These are phyloP conservation scores for Bassia scoparia DNA, from an alignment of 148 eudicot species.

Conservation along the genomic window DNA sequence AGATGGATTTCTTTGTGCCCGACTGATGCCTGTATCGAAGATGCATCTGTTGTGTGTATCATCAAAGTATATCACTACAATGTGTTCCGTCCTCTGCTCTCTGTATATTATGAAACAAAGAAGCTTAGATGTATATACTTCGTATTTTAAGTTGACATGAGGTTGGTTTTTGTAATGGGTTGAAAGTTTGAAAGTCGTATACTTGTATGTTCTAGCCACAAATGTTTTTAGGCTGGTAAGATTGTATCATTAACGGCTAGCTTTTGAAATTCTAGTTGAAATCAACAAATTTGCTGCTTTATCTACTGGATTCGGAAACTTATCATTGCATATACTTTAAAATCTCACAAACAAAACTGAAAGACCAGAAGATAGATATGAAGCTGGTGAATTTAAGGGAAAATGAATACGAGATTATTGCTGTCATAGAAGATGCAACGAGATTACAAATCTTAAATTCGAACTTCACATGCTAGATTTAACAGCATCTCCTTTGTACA, in stretches of 20 bases:
- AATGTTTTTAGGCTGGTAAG: background rate
- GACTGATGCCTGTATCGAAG: conserved; percentile 38
- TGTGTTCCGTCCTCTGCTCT: background rate
- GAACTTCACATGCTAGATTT: conserved; percentile 39
- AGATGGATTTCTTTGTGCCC: conserved; percentile 85
- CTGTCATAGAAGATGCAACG: background rate
- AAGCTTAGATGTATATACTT: background rate
- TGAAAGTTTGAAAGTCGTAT: background rate
- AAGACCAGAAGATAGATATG: no score
- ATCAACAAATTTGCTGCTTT: background rate
- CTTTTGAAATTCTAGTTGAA: background rate
- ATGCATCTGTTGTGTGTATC: conserved; percentile 9
- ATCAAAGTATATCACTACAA: background rate
- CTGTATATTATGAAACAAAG: background rate
- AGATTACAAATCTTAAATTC: no score
- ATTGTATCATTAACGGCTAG: background rate
- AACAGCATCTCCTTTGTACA: conserved; percentile 35
- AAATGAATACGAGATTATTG: no score
- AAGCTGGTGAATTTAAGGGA: no score
- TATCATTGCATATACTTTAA: no score
- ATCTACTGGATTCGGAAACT: background rate
- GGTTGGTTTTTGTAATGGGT: background rate
- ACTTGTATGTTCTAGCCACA: background rate
- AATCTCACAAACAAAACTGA: no score
- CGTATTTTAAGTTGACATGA: background rate